phyloP scores from a whole-genome alignment of 2,329 filamentous ascomycete genomes.

The Plenodomus lindquistii region DNA sequence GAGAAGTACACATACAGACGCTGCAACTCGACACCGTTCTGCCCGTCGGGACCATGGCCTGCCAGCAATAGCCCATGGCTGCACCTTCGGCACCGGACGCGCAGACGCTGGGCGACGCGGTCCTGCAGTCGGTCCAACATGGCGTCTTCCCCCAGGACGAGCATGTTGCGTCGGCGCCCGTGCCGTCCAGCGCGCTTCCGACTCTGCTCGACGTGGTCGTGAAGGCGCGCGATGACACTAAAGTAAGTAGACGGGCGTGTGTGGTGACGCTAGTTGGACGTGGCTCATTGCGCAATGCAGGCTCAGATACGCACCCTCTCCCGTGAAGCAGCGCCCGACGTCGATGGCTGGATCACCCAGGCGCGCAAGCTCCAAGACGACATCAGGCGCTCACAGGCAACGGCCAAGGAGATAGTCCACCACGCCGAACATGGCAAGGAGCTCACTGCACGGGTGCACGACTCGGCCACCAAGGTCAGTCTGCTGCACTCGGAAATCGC shows the following conservation, averaged over 20 bases:
- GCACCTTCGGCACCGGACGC: constrained; percentile 33
- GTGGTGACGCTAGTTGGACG: neutral
- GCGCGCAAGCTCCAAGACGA: constrained; percentile 84
- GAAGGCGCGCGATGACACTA: constrained; percentile 57
- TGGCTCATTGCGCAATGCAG: constrained; percentile 45
- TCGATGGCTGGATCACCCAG: constrained; percentile 83
- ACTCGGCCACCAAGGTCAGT: constrained; percentile 58
- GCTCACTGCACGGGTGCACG: constrained; percentile 66
- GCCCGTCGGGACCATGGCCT: constrained; percentile 20
- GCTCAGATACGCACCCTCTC: constrained; percentile 76
- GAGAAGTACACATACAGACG: no score
- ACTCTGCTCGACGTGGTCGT: constrained; percentile 56
- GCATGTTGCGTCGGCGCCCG: constrained; percentile 56
- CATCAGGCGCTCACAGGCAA: constrained; percentile 76
- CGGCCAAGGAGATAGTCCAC: constrained; percentile 79
- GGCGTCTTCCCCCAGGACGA: constrained; percentile 62
- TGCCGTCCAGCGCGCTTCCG: constrained; percentile 54
- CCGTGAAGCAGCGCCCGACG: constrained; percentile 74
- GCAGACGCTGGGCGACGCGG: constrained; percentile 57
- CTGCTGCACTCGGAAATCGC: constrained; percentile 62
- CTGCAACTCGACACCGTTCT: no score
- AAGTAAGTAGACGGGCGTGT: constrained; percentile 45
- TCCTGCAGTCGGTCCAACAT: constrained; percentile 66
- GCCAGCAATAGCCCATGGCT: constrained; percentile 26
- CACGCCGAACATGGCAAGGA: constrained; percentile 72